Conservation (phyloP, 2,329 filamentous ascomycete genomes). For the Chrysoporthe puriensis region DNA sequence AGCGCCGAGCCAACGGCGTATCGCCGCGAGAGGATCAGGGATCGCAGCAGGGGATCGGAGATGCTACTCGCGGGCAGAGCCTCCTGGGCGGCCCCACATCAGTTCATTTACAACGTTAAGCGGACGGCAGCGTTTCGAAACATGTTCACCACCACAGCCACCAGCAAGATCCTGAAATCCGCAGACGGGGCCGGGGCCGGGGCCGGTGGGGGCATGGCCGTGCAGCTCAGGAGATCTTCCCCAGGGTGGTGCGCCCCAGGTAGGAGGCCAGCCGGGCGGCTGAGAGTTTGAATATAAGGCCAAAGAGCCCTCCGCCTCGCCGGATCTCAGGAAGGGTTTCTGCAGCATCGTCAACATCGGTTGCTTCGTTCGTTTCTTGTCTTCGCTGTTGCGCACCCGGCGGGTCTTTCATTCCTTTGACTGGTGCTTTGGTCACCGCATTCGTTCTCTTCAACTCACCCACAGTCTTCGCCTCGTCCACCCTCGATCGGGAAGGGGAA, state of each 20-base stretch:
- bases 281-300: slow-evolving; percentile 10
- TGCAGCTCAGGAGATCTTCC: neutral
- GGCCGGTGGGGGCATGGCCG: neutral
- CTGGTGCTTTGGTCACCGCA: slow-evolving; percentile 26
- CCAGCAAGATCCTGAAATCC: neutral
- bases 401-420: slow-evolving; percentile 28
- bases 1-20: slow-evolving; percentile 21
- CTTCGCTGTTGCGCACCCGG: slow-evolving; percentile 13
- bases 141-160: slow-evolving; percentile 17
- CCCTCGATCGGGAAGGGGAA: slow-evolving; percentile 6
- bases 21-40: slow-evolving; percentile 18
- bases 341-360: slow-evolving; percentile 17
- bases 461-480: slow-evolving; percentile 5
- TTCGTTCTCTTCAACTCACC: slow-evolving; percentile 21
- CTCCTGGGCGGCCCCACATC: slow-evolving; percentile 20
- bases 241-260: neutral
- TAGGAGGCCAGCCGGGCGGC: neutral
- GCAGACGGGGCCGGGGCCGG: neutral
- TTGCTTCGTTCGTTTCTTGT: slow-evolving; percentile 19
- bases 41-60: slow-evolving; percentile 19
- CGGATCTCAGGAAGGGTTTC: neutral
- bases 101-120: slow-evolving; percentile 24
- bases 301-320: neutral
- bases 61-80: slow-evolving; percentile 11
- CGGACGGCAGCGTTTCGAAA: slow-evolving; percentile 26